Conservation (phyloP, 164 flowering plant genomes). For the Vitis rotundifolia region DNA sequence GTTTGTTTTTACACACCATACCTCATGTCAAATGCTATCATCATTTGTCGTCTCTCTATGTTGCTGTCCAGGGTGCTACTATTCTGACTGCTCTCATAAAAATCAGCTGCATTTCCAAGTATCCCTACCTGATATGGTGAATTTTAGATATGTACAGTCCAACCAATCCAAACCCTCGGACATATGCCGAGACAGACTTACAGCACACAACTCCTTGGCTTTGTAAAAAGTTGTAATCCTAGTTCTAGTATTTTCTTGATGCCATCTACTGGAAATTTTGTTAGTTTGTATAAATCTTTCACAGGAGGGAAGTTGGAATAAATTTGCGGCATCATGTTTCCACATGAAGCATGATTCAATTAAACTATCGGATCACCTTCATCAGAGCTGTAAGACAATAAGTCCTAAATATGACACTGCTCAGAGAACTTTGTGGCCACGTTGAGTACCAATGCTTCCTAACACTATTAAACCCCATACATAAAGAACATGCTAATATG, state of each 20-base stretch:
- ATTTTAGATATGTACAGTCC: slow-evolving; percentile 5
- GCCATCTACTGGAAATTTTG: neutral
- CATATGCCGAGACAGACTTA: neutral
- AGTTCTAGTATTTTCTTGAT: neutral
- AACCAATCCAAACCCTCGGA: neutral
- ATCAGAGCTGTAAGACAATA: no score
- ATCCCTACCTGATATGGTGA: slow-evolving; percentile 75
- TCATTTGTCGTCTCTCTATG: slow-evolving; percentile 78
- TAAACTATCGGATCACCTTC: no score
- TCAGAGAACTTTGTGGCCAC: no score
- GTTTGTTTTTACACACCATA: slow-evolving; percentile 20
- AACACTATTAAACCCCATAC: neutral
- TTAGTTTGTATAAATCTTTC: neutral
- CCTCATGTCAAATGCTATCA: slow-evolving; percentile 99
- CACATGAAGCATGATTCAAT: no score
- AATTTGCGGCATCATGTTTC: no score
- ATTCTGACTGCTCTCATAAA: slow-evolving; percentile 49
- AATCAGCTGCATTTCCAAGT: slow-evolving; percentile 92
- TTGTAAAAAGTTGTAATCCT: neutral
- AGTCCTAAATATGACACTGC: no score
- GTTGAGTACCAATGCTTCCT: no score
- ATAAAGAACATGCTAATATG: neutral
- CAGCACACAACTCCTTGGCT: neutral
- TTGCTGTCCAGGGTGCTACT: slow-evolving; percentile 36
- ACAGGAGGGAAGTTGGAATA: neutral